Conservation (phyloP, 768 basidiomycete genomes). For the Podaxis mareebaensis region DNA sequence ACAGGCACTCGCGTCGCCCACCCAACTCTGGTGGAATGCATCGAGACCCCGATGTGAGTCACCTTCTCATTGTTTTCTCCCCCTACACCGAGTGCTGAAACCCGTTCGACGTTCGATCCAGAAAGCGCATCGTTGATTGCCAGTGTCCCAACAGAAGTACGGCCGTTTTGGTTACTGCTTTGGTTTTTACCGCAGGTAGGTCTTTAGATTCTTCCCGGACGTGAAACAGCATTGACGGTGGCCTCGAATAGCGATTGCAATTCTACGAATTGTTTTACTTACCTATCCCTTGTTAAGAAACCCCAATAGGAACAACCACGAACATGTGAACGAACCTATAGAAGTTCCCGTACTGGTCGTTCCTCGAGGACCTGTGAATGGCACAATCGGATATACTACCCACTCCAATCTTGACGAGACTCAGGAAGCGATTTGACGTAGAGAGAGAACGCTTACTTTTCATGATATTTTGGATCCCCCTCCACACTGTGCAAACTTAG, state of each 20-base stretch:
- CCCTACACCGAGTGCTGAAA: no score
- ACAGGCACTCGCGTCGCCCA: no score
- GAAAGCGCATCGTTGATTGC: not conserved
- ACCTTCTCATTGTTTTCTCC: no score
- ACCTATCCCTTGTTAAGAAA: not conserved
- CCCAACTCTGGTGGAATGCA: no score
- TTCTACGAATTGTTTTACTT: not conserved
- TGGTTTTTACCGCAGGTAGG: not conserved
- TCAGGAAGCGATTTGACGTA: not conserved
- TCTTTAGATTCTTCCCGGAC: not conserved
- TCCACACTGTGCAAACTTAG: no score
- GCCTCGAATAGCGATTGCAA: not conserved
- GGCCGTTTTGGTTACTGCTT: not conserved
- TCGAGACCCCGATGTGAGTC: no score
- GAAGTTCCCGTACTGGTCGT: not conserved
- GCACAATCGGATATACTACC: not conserved
- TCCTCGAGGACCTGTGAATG: not conserved
- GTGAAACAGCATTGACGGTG: not conserved
- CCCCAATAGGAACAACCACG: not conserved
- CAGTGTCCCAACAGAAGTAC: not conserved
- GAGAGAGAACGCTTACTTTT: no score
- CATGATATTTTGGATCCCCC: no score
- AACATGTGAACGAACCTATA: not conserved
- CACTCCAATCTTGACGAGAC: not conserved
- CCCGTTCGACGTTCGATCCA: not conserved